phyloP scores from a whole-genome alignment of 2,329 filamentous ascomycete genomes.

The Aspergillus sp. region DNA sequence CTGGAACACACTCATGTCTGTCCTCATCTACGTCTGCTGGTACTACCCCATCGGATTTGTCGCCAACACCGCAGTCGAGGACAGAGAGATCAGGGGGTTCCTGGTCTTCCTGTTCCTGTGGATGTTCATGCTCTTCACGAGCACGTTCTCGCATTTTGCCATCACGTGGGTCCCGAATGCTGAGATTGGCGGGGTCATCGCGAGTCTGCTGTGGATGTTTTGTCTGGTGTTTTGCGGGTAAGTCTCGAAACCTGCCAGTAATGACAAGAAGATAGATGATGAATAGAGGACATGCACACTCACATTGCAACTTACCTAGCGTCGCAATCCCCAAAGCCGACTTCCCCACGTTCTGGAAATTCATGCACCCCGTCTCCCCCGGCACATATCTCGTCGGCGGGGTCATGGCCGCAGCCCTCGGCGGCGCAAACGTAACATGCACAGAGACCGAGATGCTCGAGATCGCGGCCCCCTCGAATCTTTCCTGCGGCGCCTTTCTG shows the following conservation, averaged over 20 bases:
- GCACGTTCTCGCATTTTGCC: not conserved
- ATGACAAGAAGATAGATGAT: too few species aligned
- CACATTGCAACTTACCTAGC: not conserved
- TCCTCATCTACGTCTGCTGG: slow-evolving; percentile 1
- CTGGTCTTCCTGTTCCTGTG: not conserved
- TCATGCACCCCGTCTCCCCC: not conserved
- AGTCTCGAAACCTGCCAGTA: not conserved
- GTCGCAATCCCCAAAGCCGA: not conserved
- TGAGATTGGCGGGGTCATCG: slow-evolving; percentile 1
- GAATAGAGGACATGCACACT: too few species aligned
- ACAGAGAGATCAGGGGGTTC: not conserved
- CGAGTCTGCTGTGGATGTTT: not conserved
- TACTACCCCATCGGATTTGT: slow-evolving; percentile 11
- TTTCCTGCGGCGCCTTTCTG: not conserved
- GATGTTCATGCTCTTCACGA: not conserved
- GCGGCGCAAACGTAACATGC: not conserved
- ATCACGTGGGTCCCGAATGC: not conserved
- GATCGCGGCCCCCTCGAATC: not conserved
- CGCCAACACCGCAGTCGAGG: not conserved
- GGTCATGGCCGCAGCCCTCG: not conserved
- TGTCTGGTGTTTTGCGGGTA: slow-evolving; percentile 1
- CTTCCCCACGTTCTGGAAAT: not conserved
- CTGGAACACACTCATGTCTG: slow-evolving; percentile 41
- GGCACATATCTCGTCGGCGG: not conserved
- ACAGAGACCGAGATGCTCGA: not conserved